Evolutionary conservation across 345 rosid species (phyloP).

Genomic region (Noccaea bulbosa): DNA sequence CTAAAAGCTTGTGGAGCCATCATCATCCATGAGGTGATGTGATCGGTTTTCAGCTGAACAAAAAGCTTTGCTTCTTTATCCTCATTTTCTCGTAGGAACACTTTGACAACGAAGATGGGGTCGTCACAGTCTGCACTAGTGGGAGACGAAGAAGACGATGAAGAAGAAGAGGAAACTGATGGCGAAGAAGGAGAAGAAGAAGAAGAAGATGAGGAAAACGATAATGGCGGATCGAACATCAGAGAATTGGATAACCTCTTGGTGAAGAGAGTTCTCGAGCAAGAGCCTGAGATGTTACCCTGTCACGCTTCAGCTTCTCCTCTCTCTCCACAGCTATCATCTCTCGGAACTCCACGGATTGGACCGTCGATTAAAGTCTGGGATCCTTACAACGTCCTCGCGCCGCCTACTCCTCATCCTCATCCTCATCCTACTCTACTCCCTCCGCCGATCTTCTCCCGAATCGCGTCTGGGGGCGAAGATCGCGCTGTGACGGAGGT

Average conservation of each 20-base stretch:
- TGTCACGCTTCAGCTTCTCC: slow-evolving; percentile 94
- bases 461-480: slow-evolving; percentile 38
- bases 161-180: slow-evolving; percentile 50
- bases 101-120: slow-evolving; percentile 55
- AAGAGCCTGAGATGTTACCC: slow-evolving; percentile 90
- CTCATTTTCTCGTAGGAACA: neutral
- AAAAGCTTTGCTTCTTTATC: slow-evolving; percentile 12
- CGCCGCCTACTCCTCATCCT: slow-evolving; percentile 72
- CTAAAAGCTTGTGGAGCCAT: neutral
- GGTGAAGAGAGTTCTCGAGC: slow-evolving; percentile 83
- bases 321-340: slow-evolving; percentile 85
- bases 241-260: slow-evolving; percentile 50
- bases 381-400: slow-evolving; percentile 94
- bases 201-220: slow-evolving; percentile 45
- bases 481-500: slow-evolving; percentile 64
- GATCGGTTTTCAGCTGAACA: slow-evolving; percentile 14
- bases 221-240: slow-evolving; percentile 36
- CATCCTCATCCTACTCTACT: slow-evolving; percentile 43
- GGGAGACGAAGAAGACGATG: slow-evolving; percentile 54
- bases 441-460: slow-evolving; percentile 57
- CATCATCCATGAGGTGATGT: slow-evolving; percentile 12
- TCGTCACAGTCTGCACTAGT: slow-evolving; percentile 62
- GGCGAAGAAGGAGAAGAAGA: slow-evolving; percentile 42
- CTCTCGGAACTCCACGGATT: slow-evolving; percentile 84
- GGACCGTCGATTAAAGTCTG: slow-evolving; percentile 93